Percentiles rank a stretch among this genome's conserved stretches.
These are phyloP conservation scores for Curvularia sp. DNA, from an alignment of 2,329 filamentous ascomycete species.

Conservation along the genomic window DNA sequence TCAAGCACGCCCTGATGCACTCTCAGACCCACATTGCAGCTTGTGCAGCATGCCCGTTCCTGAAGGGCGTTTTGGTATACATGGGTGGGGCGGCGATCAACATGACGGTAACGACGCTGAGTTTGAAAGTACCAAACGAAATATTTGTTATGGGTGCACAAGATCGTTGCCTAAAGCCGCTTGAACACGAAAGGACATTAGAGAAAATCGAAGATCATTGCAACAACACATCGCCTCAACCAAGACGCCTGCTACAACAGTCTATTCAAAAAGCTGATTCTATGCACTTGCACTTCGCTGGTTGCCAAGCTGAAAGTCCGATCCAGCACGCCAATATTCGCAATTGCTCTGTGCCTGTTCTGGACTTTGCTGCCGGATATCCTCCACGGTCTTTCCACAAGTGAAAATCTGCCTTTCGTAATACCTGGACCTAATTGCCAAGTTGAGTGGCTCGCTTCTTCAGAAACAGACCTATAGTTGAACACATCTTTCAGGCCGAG, in stretches of 20 bases:
- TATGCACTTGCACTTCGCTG: background rate
- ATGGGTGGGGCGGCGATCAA: slow-evolving; percentile 67
- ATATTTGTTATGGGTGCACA: slow-evolving; percentile 76
- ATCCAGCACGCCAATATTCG: background rate
- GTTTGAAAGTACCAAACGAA: slow-evolving; percentile 27
- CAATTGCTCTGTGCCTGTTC: too few relatives aligned
- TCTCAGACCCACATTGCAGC: slow-evolving; percentile 59
- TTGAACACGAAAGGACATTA: slow-evolving; percentile 4
- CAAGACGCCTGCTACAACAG: too few relatives aligned
- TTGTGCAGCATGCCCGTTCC: slow-evolving; percentile 75
- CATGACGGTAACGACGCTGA: slow-evolving; percentile 41
- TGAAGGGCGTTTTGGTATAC: slow-evolving; percentile 67
- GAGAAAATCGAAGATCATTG: background rate
- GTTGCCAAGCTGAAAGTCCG: background rate
- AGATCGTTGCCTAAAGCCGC: slow-evolving; percentile 57
- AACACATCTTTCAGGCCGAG: background rate
- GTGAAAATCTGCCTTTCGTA: background rate
- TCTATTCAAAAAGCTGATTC: background rate
- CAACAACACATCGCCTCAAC: background rate
- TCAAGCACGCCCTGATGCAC: slow-evolving; percentile 54
- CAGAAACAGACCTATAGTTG: background rate
- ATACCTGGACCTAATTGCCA: background rate
- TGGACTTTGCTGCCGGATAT: too few relatives aligned
- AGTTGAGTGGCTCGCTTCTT: background rate
- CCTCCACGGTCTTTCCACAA: too few relatives aligned